phyloP scores from a whole-genome alignment of 495 filamentous ascomycete genomes.

The Sordaria brevicollis region DNA sequence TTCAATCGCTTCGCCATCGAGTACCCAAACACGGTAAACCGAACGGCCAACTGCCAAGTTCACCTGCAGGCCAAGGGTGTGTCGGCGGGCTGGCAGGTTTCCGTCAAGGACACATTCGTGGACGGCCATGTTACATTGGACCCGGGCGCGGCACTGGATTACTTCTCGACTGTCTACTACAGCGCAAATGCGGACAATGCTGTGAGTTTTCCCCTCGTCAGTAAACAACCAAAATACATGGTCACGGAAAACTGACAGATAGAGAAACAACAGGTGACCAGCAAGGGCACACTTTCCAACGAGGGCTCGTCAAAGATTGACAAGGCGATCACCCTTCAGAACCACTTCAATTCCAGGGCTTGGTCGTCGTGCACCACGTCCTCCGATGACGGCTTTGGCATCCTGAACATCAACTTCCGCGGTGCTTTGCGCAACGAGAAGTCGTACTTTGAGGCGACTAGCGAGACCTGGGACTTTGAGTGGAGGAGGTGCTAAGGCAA shows the following conservation, averaged over 20 bases:
- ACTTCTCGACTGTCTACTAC: slow-evolving; percentile 30
- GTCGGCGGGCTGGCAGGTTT: slow-evolving; percentile 33
- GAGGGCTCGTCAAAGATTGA: slow-evolving; percentile 13
- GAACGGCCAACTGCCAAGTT: slow-evolving; percentile 30
- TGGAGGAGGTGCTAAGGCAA: slow-evolving; percentile 31
- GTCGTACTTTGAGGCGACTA: slow-evolving; percentile 28
- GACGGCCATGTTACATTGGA: slow-evolving; percentile 23
- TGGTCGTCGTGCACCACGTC: slow-evolving; percentile 30
- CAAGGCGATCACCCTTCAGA: slow-evolving; percentile 21
- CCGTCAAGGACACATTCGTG: slow-evolving; percentile 23
- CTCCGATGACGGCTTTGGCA: slow-evolving; percentile 19
- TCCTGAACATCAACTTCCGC: slow-evolving; percentile 38
- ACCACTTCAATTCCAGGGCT: slow-evolving; percentile 17
- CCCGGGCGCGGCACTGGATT: slow-evolving; percentile 23
- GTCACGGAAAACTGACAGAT: not conserved
- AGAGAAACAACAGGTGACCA: slow-evolving; percentile 7
- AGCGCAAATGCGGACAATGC: slow-evolving; percentile 28
- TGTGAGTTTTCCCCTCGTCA: slow-evolving; percentile 13
- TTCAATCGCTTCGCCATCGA: slow-evolving; percentile 24
- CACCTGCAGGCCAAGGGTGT: slow-evolving; percentile 25
- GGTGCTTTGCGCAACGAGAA: slow-evolving; percentile 25
- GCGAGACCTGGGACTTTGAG: slow-evolving; percentile 31
- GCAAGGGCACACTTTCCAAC: slow-evolving; percentile 18
- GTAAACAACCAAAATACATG: not conserved
- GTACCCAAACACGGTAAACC: slow-evolving; percentile 14